phyloP scores from a whole-genome alignment of 805 yeast species.

The Blastobotrys mokoenaii region DNA sequence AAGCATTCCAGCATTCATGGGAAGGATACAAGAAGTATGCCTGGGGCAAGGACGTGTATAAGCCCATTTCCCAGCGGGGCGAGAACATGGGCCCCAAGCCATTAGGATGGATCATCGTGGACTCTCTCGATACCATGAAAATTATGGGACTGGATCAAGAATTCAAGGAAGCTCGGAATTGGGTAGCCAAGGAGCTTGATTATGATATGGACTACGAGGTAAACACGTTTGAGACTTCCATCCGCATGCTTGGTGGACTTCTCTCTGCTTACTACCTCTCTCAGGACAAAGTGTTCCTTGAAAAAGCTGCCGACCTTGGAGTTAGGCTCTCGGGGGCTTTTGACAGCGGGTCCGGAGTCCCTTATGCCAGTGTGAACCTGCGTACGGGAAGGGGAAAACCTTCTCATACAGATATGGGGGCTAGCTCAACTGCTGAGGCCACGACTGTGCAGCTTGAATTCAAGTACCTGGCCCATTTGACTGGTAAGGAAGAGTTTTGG shows the following conservation, averaged over 20 bases:
- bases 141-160: conserved; percentile 64
- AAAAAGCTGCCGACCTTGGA: conserved; percentile 75
- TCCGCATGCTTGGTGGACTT: conserved; percentile 90
- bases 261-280: conserved; percentile 71
- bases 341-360: conserved; percentile 57
- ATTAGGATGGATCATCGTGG: conserved; percentile 90
- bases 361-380: conserved; percentile 72
- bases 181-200: conserved; percentile 64
- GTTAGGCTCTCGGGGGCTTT: conserved; percentile 64
- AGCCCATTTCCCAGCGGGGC: conserved; percentile 55
- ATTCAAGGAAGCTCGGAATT: conserved; percentile 52
- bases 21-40: conserved; percentile 62
- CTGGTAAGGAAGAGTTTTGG: conserved; percentile 79
- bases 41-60: conserved; percentile 77
- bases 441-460: conserved; percentile 76
- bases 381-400: conserved; percentile 50
- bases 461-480: conserved; percentile 68
- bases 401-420: conserved; percentile 63
- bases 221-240: conserved; percentile 88
- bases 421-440: conserved; percentile 84
- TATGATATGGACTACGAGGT: conserved; percentile 69
- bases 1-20: conserved; percentile 74
- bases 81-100: conserved; percentile 74
- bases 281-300: conserved; percentile 59
- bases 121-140: conserved; percentile 73